Conservation (phyloP, 257 asterid genomes). For the Plectranthus barbatus region DNA sequence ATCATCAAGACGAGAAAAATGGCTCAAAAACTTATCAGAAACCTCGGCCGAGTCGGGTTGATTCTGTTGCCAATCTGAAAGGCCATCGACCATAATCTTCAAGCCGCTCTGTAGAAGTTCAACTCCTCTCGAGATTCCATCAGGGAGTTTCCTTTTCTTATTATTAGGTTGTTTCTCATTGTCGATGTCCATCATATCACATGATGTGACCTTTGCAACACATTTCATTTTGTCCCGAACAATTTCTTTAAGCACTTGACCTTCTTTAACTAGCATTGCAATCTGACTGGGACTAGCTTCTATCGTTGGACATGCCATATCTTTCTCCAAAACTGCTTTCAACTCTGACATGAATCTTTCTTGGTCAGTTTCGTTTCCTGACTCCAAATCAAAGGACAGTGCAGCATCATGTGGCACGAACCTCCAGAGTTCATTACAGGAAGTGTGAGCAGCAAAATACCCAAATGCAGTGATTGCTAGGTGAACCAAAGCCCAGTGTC, state of each 20-base stretch:
- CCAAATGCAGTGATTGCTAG: constrained; percentile 69
- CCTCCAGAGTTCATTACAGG: constrained; percentile 79
- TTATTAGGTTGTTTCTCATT: constrained; percentile 36
- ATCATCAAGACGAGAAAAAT: constrained; percentile 66
- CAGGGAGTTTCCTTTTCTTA: constrained; percentile 79
- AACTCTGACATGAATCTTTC: constrained; percentile 82
- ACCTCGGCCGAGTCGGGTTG: constrained; percentile 40
- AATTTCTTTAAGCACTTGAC: constrained; percentile 37
- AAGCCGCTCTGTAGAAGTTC: constrained; percentile 71
- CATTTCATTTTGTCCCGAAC: constrained; percentile 12
- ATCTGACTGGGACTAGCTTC: constrained; percentile 33
- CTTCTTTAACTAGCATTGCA: constrained; percentile 48
- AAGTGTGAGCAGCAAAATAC: constrained; percentile 71
- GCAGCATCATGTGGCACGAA: constrained; percentile 90
- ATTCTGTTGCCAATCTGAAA: constrained; percentile 59
- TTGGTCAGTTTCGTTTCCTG: constrained; percentile 58
- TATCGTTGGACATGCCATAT: constrained; percentile 30
- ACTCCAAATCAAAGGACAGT: constrained; percentile 63
- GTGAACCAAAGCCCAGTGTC: constrained; percentile 90
- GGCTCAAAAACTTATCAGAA: constrained; percentile 48
- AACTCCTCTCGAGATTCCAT: constrained; percentile 67
- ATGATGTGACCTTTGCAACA: constrained; percentile 11
- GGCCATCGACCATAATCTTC: constrained; percentile 70
- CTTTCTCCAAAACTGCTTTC: constrained; percentile 79
- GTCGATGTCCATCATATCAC: constrained; percentile 64